Evolutionary conservation across 208 protist species (phyloP), one percentile per base, ranked within the genome.

Genomic region (Trypanosoma brucei): DNA sequence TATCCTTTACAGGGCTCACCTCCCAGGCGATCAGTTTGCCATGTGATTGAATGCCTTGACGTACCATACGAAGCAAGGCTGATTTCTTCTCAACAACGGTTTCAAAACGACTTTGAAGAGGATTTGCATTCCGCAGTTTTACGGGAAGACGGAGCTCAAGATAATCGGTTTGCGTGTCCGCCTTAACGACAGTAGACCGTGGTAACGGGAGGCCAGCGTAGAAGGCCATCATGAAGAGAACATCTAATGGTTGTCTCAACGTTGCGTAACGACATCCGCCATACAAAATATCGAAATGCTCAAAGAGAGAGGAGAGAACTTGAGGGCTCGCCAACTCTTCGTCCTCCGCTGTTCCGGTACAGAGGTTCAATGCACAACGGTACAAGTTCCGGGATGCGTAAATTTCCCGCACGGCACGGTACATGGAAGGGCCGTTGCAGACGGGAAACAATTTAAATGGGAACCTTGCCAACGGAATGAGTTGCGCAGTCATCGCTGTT

Each of bases 151-250:
- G 64, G 14, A 55, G 70, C 6, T 51, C 76, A 13, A 74, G 72
- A 2, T 52, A 54, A 8, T 59, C 50, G 37, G 72, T 67, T 3
- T 80, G 76, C 1, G 48, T 65, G 35, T 53, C 55, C 7, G 55
- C 59, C 9, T 56, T 53, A 33, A 88, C 56, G 31, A 91, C 70
- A n/a, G 68, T 57, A 58, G 83, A 91, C 4, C 63, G 72, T 8
- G 87, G 81, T 30, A 93, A 44, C 9, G 79, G 74, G 33, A 93
- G 54, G 13, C 70, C 72, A 5, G 82, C 87, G 72, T 93, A 93
- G 59, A 63, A 77, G 31, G 80, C 72, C 76, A 91, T 87, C 87
- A 93, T 89, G 44, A 89, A 70, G 7, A 93, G 65, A 39, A 79
- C 51, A 49, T 91, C 84, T 3, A 84, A 70, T 7, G 87, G 58